Evolutionary conservation across 2,329 filamentous ascomycete species (phyloP), one percentile per base, ranked within the genome.

Genomic region (Cytospora schulzeri): DNA sequence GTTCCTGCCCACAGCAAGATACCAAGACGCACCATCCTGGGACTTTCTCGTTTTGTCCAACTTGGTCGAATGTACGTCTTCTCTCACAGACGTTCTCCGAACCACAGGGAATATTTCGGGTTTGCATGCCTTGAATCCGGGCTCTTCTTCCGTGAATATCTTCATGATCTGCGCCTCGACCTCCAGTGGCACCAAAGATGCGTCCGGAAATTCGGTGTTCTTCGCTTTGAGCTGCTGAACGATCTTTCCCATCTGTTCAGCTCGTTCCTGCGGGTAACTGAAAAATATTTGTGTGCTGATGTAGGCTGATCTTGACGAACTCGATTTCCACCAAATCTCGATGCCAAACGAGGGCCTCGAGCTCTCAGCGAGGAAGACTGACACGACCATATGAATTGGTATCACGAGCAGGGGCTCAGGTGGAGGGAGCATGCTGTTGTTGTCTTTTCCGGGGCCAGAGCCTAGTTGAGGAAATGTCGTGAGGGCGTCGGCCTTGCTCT

Each of bases 301-400:
- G 67, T 83, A 85, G 17, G 78, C 74, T 50, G 82, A 73, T 15
- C 77, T 75, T 2, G 79, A 77, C 63, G 77, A 75, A 19, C 74
- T 71, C 17, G 79, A 79, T 64, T 78, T 80, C 84, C 84, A 86
- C 83, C 83, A 86, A 2, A 86, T 76, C 69, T 87, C 84, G 58
- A 86, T 72, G 7, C 82, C 82, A 53, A 82, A 83, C 8, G 80
- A 78, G 15, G 81, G 78, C 55, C 79, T 77, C 1, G 78, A 78
- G 52, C 78, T 79, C 69, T 85, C 83, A 33, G 83, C 80, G 33
- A 78, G 79, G 67, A 85, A 85, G 2, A 79, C 79, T 2, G 84
- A 81, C 45, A 86, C 80, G 28, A 86, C 76, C 45, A 77, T 79
- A 19, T 80, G 77, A 9, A 85, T 72, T 0, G 83, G 81, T 9